Evolutionary conservation across 108 stramenopile genomes (phyloP).

Genomic region (Craspedostauros australis): DNA sequence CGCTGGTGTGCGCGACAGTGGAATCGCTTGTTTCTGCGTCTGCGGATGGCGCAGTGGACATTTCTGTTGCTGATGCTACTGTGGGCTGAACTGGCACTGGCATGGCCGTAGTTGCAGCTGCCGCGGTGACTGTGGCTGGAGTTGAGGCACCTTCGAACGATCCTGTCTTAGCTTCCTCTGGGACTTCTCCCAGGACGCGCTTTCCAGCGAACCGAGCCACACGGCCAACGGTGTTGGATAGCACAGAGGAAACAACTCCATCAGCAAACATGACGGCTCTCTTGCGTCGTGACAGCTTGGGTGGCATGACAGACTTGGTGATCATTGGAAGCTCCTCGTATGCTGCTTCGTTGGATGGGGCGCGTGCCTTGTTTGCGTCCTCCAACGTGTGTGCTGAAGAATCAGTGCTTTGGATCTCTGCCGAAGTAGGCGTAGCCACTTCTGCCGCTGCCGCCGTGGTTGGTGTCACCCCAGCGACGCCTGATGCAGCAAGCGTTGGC

Average conservation of each 20-base stretch:
- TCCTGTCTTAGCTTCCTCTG: constrained; percentile 66
- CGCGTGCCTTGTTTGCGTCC: constrained; percentile 1
- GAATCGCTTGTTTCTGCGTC: constrained; percentile 9
- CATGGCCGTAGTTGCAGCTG: neutral
- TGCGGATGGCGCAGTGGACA: neutral
- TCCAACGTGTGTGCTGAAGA: neutral
- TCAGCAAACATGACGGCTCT: constrained; percentile 52
- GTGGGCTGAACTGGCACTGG: neutral
- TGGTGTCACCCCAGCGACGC: neutral
- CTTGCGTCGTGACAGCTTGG: constrained; percentile 45
- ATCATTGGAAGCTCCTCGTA: too few relatives aligned
- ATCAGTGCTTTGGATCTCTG: neutral
- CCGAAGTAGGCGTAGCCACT: neutral
- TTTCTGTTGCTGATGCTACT: constrained; percentile 9
- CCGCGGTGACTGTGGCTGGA: neutral
- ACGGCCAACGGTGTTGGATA: constrained; percentile 70
- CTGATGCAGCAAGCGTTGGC: too few relatives aligned
- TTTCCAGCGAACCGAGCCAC: constrained; percentile 50
- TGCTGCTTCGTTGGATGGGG: neutral
- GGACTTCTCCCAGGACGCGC: constrained; percentile 61
- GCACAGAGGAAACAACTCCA: constrained; percentile 50
- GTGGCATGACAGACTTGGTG: constrained; percentile 6
- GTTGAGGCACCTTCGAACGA: constrained; percentile 50
- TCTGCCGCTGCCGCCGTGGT: neutral
- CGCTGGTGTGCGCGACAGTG: neutral